These are phyloP conservation scores for Tetragonia tetragonoides DNA, from an alignment of 148 eudicot genomes.

Conservation along the genomic window DNA sequence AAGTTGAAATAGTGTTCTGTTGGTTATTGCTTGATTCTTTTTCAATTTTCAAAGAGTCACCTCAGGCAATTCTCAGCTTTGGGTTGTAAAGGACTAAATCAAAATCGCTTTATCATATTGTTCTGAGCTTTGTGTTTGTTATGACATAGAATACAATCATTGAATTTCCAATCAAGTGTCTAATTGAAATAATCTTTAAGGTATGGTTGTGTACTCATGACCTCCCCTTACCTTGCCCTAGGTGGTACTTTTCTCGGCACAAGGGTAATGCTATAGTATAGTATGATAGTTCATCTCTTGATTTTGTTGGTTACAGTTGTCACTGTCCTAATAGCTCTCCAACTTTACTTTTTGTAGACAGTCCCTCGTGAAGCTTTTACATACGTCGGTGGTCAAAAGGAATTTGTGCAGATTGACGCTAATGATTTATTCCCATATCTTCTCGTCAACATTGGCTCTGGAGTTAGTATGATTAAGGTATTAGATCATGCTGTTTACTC, in stretches of 20 bases:
- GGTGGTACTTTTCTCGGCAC: no score
- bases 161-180: no score
- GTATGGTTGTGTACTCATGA: no score
- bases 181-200: no score
- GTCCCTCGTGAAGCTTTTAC: slow-evolving; percentile 78
- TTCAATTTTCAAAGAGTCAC: no score
- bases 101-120: no score
- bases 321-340: not conserved
- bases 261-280: not conserved
- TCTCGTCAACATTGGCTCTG: slow-evolving; percentile 91
- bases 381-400: slow-evolving; percentile 64
- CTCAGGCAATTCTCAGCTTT: no score
- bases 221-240: no score
- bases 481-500: slow-evolving; percentile 4
- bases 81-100: no score
- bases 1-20: not conserved
- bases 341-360: slow-evolving; percentile 46
- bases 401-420: slow-evolving; percentile 77
- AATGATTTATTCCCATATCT: slow-evolving; percentile 84
- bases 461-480: slow-evolving; percentile 97
- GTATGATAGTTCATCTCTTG: not conserved
- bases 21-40: not conserved
- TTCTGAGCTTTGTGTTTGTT: no score
- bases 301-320: not conserved
- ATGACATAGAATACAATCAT: no score